phyloP scores from a whole-genome alignment of 2,329 filamentous ascomycete species.

The Claviceps sp. region DNA sequence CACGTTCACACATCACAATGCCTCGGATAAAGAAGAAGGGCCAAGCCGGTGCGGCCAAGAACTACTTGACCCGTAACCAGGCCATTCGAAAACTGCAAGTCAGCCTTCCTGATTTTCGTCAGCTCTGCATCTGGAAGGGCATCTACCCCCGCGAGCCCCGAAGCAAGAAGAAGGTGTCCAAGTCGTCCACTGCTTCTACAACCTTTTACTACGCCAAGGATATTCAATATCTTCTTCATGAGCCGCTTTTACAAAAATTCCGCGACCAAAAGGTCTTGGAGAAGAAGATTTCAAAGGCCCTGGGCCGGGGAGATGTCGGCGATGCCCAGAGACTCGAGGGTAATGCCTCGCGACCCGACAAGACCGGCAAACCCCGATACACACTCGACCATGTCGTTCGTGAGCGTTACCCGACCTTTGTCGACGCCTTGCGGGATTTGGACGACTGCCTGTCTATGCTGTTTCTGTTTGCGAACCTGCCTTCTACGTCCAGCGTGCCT shows the following conservation, averaged over 20 bases:
- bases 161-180: conserved; percentile 93
- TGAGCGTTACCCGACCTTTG: conserved; percentile 94
- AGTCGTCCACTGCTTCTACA: conserved; percentile 76
- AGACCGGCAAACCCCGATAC: conserved; percentile 78
- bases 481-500: conserved; percentile 77
- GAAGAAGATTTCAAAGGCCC: conserved; percentile 90
- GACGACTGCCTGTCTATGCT: conserved; percentile 96
- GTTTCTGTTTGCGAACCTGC: conserved; percentile 93
- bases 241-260: conserved; percentile 87
- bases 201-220: conserved; percentile 91
- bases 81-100: conserved; percentile 96
- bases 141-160: conserved; percentile 96
- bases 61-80: conserved; percentile 95
- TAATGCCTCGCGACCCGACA: conserved; percentile 79
- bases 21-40: conserved; percentile 84
- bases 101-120: conserved; percentile 90
- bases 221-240: conserved; percentile 95
- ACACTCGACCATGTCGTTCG: conserved; percentile 94
- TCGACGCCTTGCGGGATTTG: conserved; percentile 83
- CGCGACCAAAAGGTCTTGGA: conserved; percentile 92
- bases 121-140: conserved; percentile 98
- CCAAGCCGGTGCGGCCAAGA: conserved; percentile 83
- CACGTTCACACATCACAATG: conserved; percentile 31
- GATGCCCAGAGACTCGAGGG: conserved; percentile 77
- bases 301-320: conserved; percentile 80